phyloP scores from a whole-genome alignment of 257 asterid species.

The Petrea volubilis region DNA sequence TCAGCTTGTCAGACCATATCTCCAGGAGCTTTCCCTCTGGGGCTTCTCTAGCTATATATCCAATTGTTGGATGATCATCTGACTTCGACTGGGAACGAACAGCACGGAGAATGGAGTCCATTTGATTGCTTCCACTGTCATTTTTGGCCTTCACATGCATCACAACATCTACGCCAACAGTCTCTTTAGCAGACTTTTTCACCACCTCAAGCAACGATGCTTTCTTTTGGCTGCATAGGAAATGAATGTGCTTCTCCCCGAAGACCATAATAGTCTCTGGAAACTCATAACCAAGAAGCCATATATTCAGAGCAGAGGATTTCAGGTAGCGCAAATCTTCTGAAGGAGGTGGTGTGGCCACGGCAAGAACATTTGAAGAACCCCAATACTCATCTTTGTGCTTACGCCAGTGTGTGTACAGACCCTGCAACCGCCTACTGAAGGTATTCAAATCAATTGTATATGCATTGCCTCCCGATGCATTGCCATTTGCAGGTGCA shows the following conservation, averaged over 20 bases:
- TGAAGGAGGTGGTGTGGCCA: slow-evolving; percentile 68
- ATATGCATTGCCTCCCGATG: slow-evolving; percentile 37
- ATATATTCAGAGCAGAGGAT: slow-evolving; percentile 61
- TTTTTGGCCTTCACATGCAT: slow-evolving; percentile 56
- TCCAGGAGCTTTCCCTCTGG: slow-evolving; percentile 69
- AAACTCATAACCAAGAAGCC: slow-evolving; percentile 78
- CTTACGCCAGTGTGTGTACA: slow-evolving; percentile 57
- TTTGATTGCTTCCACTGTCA: slow-evolving; percentile 50
- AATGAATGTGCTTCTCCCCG: slow-evolving; percentile 46
- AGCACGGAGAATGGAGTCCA: slow-evolving; percentile 45
- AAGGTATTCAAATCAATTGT: slow-evolving; percentile 49
- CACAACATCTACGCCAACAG: slow-evolving; percentile 40
- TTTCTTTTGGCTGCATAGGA: slow-evolving; percentile 63
- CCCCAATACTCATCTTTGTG: slow-evolving; percentile 57
- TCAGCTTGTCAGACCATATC: slow-evolving; percentile 59
- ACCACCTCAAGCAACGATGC: slow-evolving; percentile 53
- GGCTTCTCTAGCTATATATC: slow-evolving; percentile 54
- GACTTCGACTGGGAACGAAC: slow-evolving; percentile 38
- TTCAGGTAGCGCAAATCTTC: slow-evolving; percentile 71
- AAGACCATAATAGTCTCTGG: slow-evolving; percentile 79
- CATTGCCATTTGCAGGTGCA: slow-evolving; percentile 35
- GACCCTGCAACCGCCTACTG: slow-evolving; percentile 44
- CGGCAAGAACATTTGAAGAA: slow-evolving; percentile 48
- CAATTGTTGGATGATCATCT: slow-evolving; percentile 39
- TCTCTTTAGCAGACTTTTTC: slow-evolving; percentile 48